Conservation (phyloP, 2,329 filamentous ascomycete species). For the Rhynchosporium graminicola region DNA sequence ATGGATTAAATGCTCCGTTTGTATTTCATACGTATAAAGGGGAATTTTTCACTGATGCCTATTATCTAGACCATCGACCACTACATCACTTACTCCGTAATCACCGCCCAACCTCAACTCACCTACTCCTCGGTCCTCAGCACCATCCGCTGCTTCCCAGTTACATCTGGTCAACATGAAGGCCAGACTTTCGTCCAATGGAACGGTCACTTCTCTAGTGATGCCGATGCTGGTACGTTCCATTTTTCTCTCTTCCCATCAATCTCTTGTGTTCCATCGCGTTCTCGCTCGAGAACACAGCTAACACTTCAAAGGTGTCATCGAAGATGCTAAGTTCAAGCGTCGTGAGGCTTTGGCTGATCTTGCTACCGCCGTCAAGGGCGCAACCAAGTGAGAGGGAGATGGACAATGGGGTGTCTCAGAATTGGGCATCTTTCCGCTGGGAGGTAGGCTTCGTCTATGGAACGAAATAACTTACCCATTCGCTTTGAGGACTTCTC, state of each 20-base stretch:
- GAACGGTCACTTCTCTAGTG: constrained; percentile 69
- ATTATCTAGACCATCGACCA: constrained; percentile 64
- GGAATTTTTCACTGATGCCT: background rate
- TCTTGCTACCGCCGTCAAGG: constrained; percentile 51
- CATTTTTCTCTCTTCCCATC: background rate
- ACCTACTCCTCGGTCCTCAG: constrained; percentile 66
- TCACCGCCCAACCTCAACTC: constrained; percentile 64
- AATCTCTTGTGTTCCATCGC: background rate
- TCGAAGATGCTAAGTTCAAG: constrained; percentile 77
- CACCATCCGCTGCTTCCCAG: constrained; percentile 64
- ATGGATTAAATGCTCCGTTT: too few relatives aligned
- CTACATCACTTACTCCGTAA: constrained; percentile 74
- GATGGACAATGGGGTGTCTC: background rate
- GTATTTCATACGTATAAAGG: background rate
- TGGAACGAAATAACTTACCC: background rate
- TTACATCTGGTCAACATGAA: constrained; percentile 66
- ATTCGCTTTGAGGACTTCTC: background rate
- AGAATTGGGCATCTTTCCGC: background rate
- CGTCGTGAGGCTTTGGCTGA: constrained; percentile 70
- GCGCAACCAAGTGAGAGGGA: constrained; percentile 1
- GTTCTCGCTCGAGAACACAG: background rate
- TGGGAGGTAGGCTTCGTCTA: background rate
- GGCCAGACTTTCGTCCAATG: constrained; percentile 68
- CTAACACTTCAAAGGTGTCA: constrained; percentile 54
- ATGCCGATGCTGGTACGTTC: constrained; percentile 65